phyloP scores from a whole-genome alignment of 1,139 yeast genomes.

The Saccharomyces hybrid region DNA sequence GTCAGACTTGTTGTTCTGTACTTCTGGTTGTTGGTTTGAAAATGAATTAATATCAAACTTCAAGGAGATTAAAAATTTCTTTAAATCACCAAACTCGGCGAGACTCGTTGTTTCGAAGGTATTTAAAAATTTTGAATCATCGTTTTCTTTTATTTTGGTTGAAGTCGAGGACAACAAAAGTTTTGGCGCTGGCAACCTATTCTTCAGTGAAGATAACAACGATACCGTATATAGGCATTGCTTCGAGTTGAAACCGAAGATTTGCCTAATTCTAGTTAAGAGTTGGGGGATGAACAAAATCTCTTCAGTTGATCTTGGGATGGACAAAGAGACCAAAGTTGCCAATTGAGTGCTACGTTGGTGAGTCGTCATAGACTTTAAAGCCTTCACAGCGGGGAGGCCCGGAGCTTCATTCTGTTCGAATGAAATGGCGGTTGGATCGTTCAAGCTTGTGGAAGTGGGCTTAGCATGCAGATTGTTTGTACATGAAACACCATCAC shows the following conservation, averaged over 20 bases:
- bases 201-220: slow-evolving; percentile 61
- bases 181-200: slow-evolving; percentile 48
- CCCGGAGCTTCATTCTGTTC: slow-evolving; percentile 70
- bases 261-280: slow-evolving; percentile 58
- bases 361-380: slow-evolving; percentile 42
- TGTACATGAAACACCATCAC: slow-evolving; percentile 49
- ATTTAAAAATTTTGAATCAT: slow-evolving; percentile 7
- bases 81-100: slow-evolving; percentile 26
- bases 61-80: slow-evolving; percentile 19
- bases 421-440: slow-evolving; percentile 32
- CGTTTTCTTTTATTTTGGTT: slow-evolving; percentile 40
- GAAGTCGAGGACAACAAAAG: slow-evolving; percentile 20
- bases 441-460: slow-evolving; percentile 24
- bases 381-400: slow-evolving; percentile 56
- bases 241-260: slow-evolving; percentile 61
- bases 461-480: slow-evolving; percentile 39
- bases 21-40: not conserved
- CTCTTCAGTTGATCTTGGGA: slow-evolving; percentile 73
- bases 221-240: slow-evolving; percentile 63
- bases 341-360: slow-evolving; percentile 49
- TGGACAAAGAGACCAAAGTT: slow-evolving; percentile 59
- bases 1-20: not conserved
- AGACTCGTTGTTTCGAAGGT: slow-evolving; percentile 16
- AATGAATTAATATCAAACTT: slow-evolving; percentile 15
- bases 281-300: slow-evolving; percentile 65